Conservation (phyloP, 805 yeast species). For the Kurtzmaniella fragi region DNA sequence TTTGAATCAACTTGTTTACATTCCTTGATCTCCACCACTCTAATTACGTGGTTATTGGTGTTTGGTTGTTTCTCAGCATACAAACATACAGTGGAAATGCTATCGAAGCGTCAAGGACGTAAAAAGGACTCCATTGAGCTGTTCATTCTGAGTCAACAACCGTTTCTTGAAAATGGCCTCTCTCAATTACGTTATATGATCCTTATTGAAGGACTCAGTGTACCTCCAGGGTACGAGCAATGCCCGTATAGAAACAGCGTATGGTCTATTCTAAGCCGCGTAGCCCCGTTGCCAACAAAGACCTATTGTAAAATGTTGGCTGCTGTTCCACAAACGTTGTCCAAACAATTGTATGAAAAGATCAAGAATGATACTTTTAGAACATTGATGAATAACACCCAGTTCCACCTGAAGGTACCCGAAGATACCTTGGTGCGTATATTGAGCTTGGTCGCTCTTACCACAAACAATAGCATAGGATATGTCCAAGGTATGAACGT, state of each 20-base stretch:
- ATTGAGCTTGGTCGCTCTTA: slow-evolving; percentile 66
- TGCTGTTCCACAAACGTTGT: slow-evolving; percentile 42
- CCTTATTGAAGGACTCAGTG: slow-evolving; percentile 35
- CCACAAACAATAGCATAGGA: slow-evolving; percentile 24
- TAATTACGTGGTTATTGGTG: too few species aligned
- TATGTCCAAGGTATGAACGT: slow-evolving; percentile 95
- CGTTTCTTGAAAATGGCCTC: slow-evolving; percentile 28
- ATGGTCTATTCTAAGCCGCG: slow-evolving; percentile 74
- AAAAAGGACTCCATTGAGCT: slow-evolving; percentile 35
- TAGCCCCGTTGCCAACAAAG: slow-evolving; percentile 52
- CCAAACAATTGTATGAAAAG: slow-evolving; percentile 55
- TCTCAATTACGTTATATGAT: slow-evolving; percentile 34
- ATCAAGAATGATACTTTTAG: slow-evolving; percentile 83
- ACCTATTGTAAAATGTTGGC: slow-evolving; percentile 49
- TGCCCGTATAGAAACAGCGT: slow-evolving; percentile 71
- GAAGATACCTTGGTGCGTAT: slow-evolving; percentile 66
- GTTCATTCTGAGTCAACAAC: slow-evolving; percentile 31
- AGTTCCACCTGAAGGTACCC: slow-evolving; percentile 60
- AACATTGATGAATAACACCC: slow-evolving; percentile 70
- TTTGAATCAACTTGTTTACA: too few species aligned
- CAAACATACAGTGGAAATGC: background rate
- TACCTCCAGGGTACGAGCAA: slow-evolving; percentile 42
- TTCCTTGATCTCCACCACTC: too few species aligned
- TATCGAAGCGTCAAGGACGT: slow-evolving; percentile 16
- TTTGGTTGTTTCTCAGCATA: background rate